These are phyloP conservation scores for Tulasnella sp. DNA, from an alignment of 768 basidiomycete species.

Conservation along the genomic window DNA sequence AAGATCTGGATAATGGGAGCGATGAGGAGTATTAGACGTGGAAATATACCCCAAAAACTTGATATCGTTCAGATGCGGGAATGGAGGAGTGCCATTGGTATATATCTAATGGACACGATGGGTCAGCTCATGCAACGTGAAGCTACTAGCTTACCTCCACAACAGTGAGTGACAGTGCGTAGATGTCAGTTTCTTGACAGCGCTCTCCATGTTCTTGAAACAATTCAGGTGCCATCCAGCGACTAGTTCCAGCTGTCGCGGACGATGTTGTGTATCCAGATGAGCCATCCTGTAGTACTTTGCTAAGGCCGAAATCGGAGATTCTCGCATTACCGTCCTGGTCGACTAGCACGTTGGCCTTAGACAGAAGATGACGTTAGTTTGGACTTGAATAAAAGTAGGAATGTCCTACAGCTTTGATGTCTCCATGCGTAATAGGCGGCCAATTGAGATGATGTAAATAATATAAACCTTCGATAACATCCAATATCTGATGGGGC, in stretches of 20 bases:
- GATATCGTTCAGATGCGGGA: too few relatives aligned
- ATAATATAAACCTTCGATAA: background rate
- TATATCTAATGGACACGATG: too few relatives aligned
- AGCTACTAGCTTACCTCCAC: too few relatives aligned
- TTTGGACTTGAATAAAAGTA: background rate
- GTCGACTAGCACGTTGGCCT: constrained; percentile 13
- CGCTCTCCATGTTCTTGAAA: background rate
- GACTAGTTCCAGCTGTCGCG: background rate
- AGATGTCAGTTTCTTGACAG: too few relatives aligned
- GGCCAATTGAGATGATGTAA: background rate
- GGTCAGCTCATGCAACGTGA: too few relatives aligned
- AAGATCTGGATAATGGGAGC: too few relatives aligned
- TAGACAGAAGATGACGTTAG: background rate
- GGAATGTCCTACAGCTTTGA: background rate
- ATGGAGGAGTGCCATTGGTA: too few relatives aligned
- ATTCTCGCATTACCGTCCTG: constrained; percentile 1
- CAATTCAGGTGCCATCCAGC: constrained; percentile 5
- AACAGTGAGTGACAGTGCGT: too few relatives aligned
- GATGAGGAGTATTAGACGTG: too few relatives aligned
- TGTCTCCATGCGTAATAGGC: too few relatives aligned
- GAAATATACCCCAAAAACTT: too few relatives aligned
- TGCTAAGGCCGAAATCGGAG: constrained; percentile 12
- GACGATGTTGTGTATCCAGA: background rate
- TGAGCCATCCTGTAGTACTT: background rate
- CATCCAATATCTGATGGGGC: background rate